Base-by-base conservation (phyloP, 805 yeast species). In the Candida tibetensis region DNA sequence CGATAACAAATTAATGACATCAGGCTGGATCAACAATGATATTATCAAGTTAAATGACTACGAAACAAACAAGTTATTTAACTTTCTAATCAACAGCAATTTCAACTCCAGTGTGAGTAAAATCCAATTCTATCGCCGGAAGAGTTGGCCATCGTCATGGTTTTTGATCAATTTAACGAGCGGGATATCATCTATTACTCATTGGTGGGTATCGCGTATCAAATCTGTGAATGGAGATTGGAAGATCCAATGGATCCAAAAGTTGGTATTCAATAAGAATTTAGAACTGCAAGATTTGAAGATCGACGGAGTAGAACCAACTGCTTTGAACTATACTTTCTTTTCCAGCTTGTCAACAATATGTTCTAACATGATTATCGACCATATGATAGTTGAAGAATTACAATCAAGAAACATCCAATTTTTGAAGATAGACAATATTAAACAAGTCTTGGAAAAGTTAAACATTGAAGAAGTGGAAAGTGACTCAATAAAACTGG, bases 21-120 rank as follows among this genome's bases (percentile, higher is more conserved):
- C 81, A 0, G 85, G 82, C 19, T 85, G 93, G 93, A 70, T 77
- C 4, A 64, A 69, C n/a, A 76, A 76, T 46, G 77, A 74, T 28
- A 70, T 76, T 28, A 69, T 84, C 32, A 67, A 61, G 22, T 50
- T 85, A 19, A 62, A 69, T 2, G 66, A 69, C 2, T 66, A 64
- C 16, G 89, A 81, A 52, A 53, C 71, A 15, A 34, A 33, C 7
- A 70, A 71, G 38, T 49, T 77, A 25, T 58, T 63, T 40, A 60
- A 66, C 21, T 57, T 60, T 42, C 47, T 60, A 22, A 49, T 47
- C 4, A 51, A 50, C 14, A 47, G 58, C 23, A 53, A 52, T 34
- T 46, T 54, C 12, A 51, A 42, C 17, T 30, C 36, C 33, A 46
- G 31, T n/a, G 28, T 30, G 21, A 27, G 36, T 26, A 36, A 55